Percentiles rank a stretch among this genome's conserved stretches.
These are phyloP conservation scores for Cymbopogon citratus DNA, from an alignment of 176 grass and related monocot species.

Conservation along the genomic window DNA sequence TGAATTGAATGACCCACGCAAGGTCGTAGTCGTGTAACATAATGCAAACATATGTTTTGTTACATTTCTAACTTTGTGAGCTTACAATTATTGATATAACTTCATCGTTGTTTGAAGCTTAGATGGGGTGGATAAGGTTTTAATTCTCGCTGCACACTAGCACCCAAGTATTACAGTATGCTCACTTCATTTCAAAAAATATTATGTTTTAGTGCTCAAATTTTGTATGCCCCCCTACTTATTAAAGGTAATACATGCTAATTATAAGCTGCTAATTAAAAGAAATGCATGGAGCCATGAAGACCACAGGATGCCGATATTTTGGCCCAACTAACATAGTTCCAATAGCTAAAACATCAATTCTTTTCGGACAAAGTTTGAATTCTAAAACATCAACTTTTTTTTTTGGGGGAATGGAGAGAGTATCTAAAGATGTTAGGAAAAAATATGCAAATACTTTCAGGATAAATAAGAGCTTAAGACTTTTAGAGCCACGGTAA, in stretches of 20 bases:
- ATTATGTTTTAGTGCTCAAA: not conserved
- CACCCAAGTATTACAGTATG: not conserved
- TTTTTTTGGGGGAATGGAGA: not conserved
- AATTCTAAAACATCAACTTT: not conserved
- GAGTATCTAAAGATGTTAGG: not conserved
- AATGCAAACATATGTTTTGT: not conserved
- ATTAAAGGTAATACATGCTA: not conserved
- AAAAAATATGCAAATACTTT: not conserved
- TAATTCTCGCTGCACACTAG: not conserved
- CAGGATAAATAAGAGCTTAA: not conserved
- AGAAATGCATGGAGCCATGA: not conserved
- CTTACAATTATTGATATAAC: not conserved
- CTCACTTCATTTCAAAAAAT: not conserved
- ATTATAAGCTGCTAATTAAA: not conserved
- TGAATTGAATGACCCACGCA: not conserved
- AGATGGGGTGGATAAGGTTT: not conserved
- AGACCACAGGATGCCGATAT: not conserved
- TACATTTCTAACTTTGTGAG: not conserved
- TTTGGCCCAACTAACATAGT: not conserved
- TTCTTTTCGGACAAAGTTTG: not conserved
- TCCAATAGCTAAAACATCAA: not conserved
- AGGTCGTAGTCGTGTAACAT: not conserved
- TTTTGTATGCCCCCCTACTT: not conserved
- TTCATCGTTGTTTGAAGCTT: not conserved
- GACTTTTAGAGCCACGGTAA: not conserved